phyloP scores from a whole-genome alignment of 2,329 filamentous ascomycete species.

The Neofusicoccum umdonicola region DNA sequence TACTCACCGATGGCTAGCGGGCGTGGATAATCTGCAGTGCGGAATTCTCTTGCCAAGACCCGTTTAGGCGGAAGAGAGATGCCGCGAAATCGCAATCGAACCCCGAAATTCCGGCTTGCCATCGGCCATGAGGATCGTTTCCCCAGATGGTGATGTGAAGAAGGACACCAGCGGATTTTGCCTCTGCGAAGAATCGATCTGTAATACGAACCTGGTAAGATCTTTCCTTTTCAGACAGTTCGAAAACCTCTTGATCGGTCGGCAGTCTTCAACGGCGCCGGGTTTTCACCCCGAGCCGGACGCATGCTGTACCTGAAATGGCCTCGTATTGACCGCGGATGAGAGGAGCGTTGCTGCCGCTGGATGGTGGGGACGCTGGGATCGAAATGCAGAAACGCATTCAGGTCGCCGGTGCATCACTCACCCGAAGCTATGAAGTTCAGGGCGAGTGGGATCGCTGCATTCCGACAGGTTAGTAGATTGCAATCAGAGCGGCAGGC shows the following conservation, averaged over 20 bases:
- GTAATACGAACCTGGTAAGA: slow-evolving; percentile 17
- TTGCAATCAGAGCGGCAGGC: not conserved
- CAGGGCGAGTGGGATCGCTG: slow-evolving; percentile 76
- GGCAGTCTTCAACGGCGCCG: not conserved
- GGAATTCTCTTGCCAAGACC: not conserved
- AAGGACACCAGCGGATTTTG: not conserved
- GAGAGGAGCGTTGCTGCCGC: slow-evolving; percentile 12
- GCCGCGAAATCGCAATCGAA: not conserved
- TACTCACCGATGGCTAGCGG: not conserved
- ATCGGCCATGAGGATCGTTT: not conserved
- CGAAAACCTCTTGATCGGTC: not conserved
- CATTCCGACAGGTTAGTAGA: not conserved
- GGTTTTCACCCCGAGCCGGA: not conserved
- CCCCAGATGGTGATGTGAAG: not conserved
- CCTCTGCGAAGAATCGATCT: slow-evolving; percentile 17
- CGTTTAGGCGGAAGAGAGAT: not conserved
- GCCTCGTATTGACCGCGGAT: not conserved
- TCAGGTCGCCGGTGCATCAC: slow-evolving; percentile 43
- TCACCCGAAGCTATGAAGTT: slow-evolving; percentile 93
- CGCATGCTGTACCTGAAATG: not conserved
- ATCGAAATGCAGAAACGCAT: not conserved
- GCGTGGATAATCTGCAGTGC: not conserved
- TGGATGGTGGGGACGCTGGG: not conserved
- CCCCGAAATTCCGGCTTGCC: not conserved
- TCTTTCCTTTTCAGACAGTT: not conserved